Conservation (phyloP, 805 yeast species). For the Lipomyces anomalus region DNA sequence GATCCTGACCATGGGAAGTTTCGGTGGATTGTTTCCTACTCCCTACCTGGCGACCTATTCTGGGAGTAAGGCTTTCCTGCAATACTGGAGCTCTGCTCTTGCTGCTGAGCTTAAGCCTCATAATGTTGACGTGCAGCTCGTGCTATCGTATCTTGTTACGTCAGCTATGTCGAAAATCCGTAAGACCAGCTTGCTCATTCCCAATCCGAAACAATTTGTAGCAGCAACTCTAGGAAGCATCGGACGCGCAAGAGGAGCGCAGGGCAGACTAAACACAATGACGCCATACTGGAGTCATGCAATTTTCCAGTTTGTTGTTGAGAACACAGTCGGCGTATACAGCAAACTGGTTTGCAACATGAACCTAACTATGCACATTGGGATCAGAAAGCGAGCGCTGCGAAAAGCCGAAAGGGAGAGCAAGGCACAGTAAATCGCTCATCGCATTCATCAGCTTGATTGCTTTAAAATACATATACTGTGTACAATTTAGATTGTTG, state of each 20-base stretch:
- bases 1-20: conserved; percentile 92
- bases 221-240: conserved; percentile 57
- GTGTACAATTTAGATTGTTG: too few relatives aligned
- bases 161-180: conserved; percentile 93
- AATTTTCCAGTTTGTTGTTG: conserved; percentile 46
- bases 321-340: conserved; percentile 74
- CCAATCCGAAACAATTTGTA: conserved; percentile 78
- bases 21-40: conserved; percentile 89
- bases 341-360: conserved; percentile 61
- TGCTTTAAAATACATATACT: too few relatives aligned
- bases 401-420: conserved; percentile 51
- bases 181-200: conserved; percentile 67
- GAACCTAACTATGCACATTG: conserved; percentile 71
- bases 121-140: conserved; percentile 79
- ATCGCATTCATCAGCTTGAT: too few relatives aligned
- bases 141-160: conserved; percentile 83
- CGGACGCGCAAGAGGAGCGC: conserved; percentile 89
- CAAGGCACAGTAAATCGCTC: conserved; percentile 12
- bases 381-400: conserved; percentile 77
- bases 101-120: conserved; percentile 71
- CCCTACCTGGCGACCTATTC: conserved; percentile 91
- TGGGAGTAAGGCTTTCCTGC: conserved; percentile 93
- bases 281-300: conserved; percentile 97
- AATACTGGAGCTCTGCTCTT: conserved; percentile 84
- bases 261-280: conserved; percentile 64